Conservation (phyloP, 164 flowering plant genomes). For the Chloranthus sessilifolius region DNA sequence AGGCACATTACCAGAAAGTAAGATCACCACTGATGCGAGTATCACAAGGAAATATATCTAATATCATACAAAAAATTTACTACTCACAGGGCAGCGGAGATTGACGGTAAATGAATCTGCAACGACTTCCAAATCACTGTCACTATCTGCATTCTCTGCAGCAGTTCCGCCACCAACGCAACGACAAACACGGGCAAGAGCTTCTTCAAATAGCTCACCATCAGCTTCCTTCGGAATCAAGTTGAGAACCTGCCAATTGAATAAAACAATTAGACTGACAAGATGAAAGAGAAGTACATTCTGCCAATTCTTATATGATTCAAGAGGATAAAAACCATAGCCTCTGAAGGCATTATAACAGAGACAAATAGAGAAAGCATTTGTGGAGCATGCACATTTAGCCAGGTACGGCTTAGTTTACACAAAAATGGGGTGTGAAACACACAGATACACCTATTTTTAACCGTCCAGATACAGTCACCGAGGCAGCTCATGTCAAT, state of each 20-base stretch:
- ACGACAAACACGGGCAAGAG: conserved; percentile 88
- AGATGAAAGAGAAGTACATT: neutral
- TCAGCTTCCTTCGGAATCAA: conserved; percentile 75
- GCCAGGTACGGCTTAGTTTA: too few relatives aligned
- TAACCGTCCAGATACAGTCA: too few relatives aligned
- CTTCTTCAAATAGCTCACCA: conserved; percentile 86
- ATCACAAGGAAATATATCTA: neutral
- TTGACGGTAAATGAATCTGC: conserved; percentile 69
- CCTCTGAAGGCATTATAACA: too few relatives aligned
- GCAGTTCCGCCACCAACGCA: conserved; percentile 84
- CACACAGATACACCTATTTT: too few relatives aligned
- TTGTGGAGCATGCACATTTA: too few relatives aligned
- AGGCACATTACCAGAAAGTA: too few relatives aligned
- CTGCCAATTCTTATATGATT: neutral
- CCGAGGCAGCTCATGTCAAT: too few relatives aligned
- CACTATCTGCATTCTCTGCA: conserved; percentile 80
- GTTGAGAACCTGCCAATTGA: conserved; percentile 50
- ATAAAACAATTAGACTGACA: neutral
- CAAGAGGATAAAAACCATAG: too few relatives aligned
- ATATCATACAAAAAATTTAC: neutral
- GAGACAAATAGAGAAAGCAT: too few relatives aligned
- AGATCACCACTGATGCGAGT: conserved; percentile 2
- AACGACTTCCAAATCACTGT: conserved; percentile 93
- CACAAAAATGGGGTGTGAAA: too few relatives aligned
- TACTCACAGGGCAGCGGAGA: conserved; percentile 96